phyloP scores from a whole-genome alignment of 495 filamentous ascomycete genomes.

The Astrothelium subdiscretum region DNA sequence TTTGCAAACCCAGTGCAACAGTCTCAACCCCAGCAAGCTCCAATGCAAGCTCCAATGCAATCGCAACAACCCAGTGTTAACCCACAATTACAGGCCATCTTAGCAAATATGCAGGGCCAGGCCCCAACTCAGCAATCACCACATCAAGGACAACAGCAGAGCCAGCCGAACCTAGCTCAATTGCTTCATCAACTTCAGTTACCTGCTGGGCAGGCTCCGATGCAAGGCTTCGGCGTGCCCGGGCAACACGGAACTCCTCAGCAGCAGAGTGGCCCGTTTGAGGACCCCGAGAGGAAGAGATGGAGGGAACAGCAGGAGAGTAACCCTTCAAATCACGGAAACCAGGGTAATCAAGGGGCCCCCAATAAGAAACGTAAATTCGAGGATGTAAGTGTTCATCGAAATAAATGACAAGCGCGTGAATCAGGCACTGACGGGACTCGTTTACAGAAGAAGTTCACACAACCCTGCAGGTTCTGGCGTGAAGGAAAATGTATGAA shows the following conservation, averaged over 20 bases:
- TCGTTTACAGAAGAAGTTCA: slow-evolving; percentile 20
- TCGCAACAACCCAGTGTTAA: slow-evolving; percentile 3
- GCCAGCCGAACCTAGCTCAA: neutral
- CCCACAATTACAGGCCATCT: neutral
- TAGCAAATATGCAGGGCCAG: slow-evolving; percentile 2
- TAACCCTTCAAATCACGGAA: neutral
- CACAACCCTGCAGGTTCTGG: slow-evolving; percentile 61
- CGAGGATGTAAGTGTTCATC: slow-evolving; percentile 5
- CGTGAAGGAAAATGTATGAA: slow-evolving; percentile 68
- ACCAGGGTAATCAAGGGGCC: neutral
- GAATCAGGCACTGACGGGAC: slow-evolving; percentile 13
- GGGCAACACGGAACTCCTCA: neutral
- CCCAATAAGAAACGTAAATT: slow-evolving; percentile 7
- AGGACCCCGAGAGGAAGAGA: neutral
- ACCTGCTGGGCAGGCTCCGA: neutral
- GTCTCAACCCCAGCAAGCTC: neutral
- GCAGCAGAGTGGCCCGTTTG: neutral
- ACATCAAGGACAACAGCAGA: slow-evolving; percentile 1
- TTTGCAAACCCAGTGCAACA: slow-evolving; percentile 22
- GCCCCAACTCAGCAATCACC: neutral
- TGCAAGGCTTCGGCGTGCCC: slow-evolving; percentile 2
- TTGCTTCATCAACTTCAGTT: neutral
- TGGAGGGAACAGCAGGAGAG: neutral
- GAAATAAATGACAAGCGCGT: too few species aligned
- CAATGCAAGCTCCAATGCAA: neutral